Conservation (phyloP, 352 stramenopile genomes). For the Pythium inflatum region DNA sequence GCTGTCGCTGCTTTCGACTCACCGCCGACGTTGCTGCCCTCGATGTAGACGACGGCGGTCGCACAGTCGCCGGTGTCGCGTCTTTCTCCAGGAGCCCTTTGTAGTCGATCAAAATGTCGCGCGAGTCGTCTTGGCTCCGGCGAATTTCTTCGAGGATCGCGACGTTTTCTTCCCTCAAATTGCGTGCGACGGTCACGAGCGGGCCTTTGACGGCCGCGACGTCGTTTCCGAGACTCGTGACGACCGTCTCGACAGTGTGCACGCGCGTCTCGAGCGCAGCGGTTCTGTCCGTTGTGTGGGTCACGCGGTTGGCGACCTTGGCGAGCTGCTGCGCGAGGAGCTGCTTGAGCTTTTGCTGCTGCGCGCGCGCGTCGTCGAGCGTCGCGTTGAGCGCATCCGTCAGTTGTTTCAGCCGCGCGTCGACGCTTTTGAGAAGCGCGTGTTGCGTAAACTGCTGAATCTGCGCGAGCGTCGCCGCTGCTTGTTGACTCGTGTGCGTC, state of each 20-base stretch:
- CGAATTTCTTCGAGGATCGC: conserved; percentile 69
- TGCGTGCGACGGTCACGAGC: conserved; percentile 55
- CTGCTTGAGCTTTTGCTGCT: conserved; percentile 34
- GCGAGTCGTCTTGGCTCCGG: conserved; percentile 68
- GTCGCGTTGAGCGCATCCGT: conserved; percentile 33
- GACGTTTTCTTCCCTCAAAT: conserved; percentile 72
- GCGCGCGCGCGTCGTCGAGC: conserved; percentile 29
- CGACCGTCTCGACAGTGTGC: conserved; percentile 31
- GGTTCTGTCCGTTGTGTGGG: conserved; percentile 38
- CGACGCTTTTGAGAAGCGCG: conserved; percentile 43
- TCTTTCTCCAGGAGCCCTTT: conserved; percentile 56
- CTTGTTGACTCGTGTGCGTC: conserved; percentile 36
- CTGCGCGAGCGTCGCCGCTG: conserved; percentile 38
- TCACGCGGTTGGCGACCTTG: conserved; percentile 39
- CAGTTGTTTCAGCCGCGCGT: conserved; percentile 40
- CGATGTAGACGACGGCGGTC: conserved; percentile 28
- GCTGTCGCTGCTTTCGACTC: conserved; percentile 55
- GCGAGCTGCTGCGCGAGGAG: conserved; percentile 38
- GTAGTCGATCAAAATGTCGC: conserved; percentile 74
- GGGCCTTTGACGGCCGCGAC: conserved; percentile 56
- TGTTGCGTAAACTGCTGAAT: conserved; percentile 52
- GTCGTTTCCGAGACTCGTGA: conserved; percentile 42
- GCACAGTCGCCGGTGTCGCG: too few relatives aligned
- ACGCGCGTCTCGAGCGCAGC: conserved; percentile 45
- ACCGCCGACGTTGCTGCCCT: conserved; percentile 41